phyloP scores from a whole-genome alignment of 1,284 basidiomycete genomes.

The Ustilago hordei region DNA sequence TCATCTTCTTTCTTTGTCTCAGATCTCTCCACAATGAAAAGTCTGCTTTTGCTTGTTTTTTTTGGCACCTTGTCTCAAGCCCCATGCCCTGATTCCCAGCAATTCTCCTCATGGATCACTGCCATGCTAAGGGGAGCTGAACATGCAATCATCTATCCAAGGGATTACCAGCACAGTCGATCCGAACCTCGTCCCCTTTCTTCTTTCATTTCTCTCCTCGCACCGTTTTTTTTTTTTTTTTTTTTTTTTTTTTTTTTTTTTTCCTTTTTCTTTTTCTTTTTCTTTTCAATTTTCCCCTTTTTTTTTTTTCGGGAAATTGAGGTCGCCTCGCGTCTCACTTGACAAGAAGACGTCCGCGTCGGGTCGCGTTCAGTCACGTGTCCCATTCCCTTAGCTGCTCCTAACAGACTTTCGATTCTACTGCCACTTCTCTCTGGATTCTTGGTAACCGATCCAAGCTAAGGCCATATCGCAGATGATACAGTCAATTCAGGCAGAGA shows the following conservation, averaged over 20 bases:
- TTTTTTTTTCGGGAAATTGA: slow-evolving; percentile 1
- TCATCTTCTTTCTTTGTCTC: neutral
- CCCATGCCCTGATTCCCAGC: neutral
- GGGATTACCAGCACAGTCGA: neutral
- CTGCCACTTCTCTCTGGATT: neutral
- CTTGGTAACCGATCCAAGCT: no score
- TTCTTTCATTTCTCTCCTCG: slow-evolving; percentile 4
- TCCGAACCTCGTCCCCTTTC: neutral
- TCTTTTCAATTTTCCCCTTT: neutral
- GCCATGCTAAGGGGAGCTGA: neutral
- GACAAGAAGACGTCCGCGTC: neutral
- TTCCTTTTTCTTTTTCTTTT: neutral
- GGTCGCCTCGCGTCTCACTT: neutral
- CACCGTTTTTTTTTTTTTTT: neutral
- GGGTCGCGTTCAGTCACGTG: slow-evolving; percentile 14
- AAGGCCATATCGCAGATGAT: no score
- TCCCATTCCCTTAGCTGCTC: neutral
- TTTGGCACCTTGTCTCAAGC: neutral
- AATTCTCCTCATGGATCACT: neutral
- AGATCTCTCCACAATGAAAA: neutral
- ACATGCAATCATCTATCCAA: neutral
- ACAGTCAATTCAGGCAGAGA: no score
- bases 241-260: neutral
- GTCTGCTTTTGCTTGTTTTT: neutral
- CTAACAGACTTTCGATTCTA: neutral